Percentiles rank a stretch among this genome's conserved stretches.
Conservation (phyloP, 2,329 filamentous ascomycete genomes). For the Grosmannia penicillata region DNA sequence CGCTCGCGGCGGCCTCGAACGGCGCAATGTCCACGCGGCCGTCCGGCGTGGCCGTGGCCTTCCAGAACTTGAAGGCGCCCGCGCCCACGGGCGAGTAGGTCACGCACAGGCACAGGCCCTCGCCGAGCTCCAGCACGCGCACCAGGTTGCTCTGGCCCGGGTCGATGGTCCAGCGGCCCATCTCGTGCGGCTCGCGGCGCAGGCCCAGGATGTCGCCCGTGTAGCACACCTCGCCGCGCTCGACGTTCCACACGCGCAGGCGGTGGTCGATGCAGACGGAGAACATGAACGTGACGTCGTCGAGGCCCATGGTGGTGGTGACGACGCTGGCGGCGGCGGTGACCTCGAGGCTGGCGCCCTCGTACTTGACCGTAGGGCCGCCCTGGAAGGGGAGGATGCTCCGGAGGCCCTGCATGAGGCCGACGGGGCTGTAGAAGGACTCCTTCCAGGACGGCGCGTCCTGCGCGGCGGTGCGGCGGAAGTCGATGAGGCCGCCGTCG, state of each 20-base stretch:
- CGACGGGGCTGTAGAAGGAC: constrained; percentile 57
- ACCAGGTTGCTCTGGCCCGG: constrained; percentile 66
- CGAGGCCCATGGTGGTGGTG: constrained; percentile 34
- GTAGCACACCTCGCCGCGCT: constrained; percentile 62
- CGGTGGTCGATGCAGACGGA: constrained; percentile 82
- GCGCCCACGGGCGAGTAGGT: constrained; percentile 80
- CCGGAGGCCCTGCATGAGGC: constrained; percentile 53
- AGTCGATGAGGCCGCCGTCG: constrained; percentile 58
- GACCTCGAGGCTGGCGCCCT: constrained; percentile 49
- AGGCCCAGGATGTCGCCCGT: constrained; percentile 66
- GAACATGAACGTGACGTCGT: constrained; percentile 43
- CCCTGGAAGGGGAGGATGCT: constrained; percentile 53
- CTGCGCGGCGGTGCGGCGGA: constrained; percentile 40
- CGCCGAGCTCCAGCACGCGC: constrained; percentile 47
- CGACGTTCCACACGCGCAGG: constrained; percentile 77
- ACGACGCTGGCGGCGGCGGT: constrained; percentile 51
- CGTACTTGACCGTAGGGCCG: constrained; percentile 47
- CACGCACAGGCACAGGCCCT: constrained; percentile 45
- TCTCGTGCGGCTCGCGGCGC: constrained; percentile 49
- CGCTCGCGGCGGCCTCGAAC: constrained; percentile 38
- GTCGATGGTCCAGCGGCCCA: constrained; percentile 61
- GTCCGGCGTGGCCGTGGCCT: constrained; percentile 48
- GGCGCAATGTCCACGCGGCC: constrained; percentile 45
- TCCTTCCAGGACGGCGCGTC: constrained; percentile 44
- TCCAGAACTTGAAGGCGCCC: constrained; percentile 93